Base-by-base conservation (phyloP, 805 yeast genomes). In the Saturnispora bothae region DNA sequence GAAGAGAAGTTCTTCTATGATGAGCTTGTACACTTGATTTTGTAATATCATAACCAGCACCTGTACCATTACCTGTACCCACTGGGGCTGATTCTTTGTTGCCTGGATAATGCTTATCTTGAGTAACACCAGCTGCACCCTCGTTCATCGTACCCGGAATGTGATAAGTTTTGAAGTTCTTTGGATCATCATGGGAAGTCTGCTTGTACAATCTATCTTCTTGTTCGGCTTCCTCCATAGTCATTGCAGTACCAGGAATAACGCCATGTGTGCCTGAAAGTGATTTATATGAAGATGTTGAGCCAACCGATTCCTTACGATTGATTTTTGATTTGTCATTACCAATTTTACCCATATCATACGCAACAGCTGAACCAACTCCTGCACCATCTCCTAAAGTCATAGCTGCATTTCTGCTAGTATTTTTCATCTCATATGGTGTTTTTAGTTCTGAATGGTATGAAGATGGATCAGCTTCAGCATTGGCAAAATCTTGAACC, bases 61-160 rank as follows among this genome's bases (percentile, higher is more conserved):
- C 19, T 15, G 17, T 5, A 28, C 17, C 31, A 28, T 4, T 15
- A 14, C 19, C 14, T n/a, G 31, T 19, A 28, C 4, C 14, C n/a
- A n/a, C n/a, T n/a, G n/a, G n/a, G n/a, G n/a, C n/a, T n/a, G n/a
- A n/a, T n/a, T n/a, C n/a, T n/a, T n/a, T 14, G 28, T 12, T 26
- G 13, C 28, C 28, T 26, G 9, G 6, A 5, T 26, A 7, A 10
- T 7, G 10, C 25, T 22, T 22, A 6, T 22, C 9, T 22, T 22
- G n/a, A n/a, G n/a, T n/a, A 5, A 5, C 12, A 26, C 12, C 12
- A 26, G 12, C 15, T 12, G 6, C 15, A n/a, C 13, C 28, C 5
- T 12, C 28, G 12, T 26, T 31, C 33, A 21, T 3, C 8, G 34
- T 21, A 15, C 34, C 34, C 5, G 33, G 33, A 31, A 31, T 31